phyloP scores from a whole-genome alignment of 2,329 filamentous ascomycete genomes.

The Pseudogymnoascus sp. region DNA sequence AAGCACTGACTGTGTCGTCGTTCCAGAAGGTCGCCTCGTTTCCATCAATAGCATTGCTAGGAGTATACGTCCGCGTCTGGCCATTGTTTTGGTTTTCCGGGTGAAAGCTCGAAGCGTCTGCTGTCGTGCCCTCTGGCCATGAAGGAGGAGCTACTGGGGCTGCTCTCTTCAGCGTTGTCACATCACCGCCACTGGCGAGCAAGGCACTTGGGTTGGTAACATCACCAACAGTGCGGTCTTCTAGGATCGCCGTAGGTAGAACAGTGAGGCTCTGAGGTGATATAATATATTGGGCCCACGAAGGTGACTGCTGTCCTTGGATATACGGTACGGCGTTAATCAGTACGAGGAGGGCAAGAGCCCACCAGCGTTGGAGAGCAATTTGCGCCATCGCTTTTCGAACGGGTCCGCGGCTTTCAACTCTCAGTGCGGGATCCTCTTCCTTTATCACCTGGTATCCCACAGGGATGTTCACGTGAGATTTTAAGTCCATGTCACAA shows the following conservation, averaged over 20 bases:
- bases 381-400: not conserved
- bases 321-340: not conserved
- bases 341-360: not conserved
- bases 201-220: constrained; percentile 32
- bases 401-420: not conserved
- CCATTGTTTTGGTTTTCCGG: not conserved
- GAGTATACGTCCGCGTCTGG: not conserved
- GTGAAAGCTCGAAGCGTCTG: constrained; percentile 7
- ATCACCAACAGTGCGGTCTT: constrained; percentile 29
- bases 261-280: constrained; percentile 29
- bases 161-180: constrained; percentile 27
- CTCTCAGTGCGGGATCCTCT: not conserved
- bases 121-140: not conserved
- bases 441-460: constrained; percentile 1
- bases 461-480: not conserved
- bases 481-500: not conserved
- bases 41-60: constrained; percentile 3
- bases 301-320: constrained; percentile 10
- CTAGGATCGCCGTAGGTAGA: constrained; percentile 27
- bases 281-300: constrained; percentile 35
- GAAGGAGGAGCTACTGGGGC: not conserved
- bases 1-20: not conserved
- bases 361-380: not conserved
- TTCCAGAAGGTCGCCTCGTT: not conserved
- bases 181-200: constrained; percentile 23